Evolutionary conservation across 164 flowering plant genomes (phyloP).

Genomic region (Euptelea pleiosperma): DNA sequence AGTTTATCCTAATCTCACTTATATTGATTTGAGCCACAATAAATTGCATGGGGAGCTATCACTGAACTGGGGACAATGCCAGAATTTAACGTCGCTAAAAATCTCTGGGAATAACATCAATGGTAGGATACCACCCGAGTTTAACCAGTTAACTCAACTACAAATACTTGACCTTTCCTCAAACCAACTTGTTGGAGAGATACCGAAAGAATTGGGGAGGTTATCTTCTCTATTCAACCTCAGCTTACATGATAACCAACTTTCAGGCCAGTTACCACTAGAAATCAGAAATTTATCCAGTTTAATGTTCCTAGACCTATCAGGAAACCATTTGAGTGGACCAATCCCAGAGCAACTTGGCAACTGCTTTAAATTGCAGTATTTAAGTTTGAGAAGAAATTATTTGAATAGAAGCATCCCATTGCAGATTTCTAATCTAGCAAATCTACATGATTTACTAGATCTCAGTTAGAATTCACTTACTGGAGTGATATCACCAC

Average conservation of each 20-base stretch:
- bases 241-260: not conserved
- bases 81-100: not conserved
- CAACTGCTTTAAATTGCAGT: not conserved
- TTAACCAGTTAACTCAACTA: too few relatives aligned
- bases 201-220: too few relatives aligned
- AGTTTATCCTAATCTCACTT: not conserved
- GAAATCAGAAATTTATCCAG: not conserved
- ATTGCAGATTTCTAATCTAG: not conserved
- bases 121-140: too few relatives aligned
- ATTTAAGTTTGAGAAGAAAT: conserved; percentile 13
- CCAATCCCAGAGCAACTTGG: conserved; percentile 14
- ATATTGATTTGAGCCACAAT: not conserved
- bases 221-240: not conserved
- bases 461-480: conserved; percentile 28
- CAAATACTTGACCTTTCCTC: too few relatives aligned
- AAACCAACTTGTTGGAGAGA: too few relatives aligned
- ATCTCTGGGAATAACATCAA: too few relatives aligned
- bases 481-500: too few relatives aligned
- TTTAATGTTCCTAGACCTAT: not conserved
- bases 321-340: not conserved
- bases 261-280: not conserved
- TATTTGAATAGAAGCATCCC: conserved; percentile 17
- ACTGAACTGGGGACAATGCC: not conserved
- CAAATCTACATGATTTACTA: not conserved
- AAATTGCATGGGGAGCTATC: not conserved